phyloP scores from a whole-genome alignment of 306 rosid genomes.

The Morella rubra region DNA sequence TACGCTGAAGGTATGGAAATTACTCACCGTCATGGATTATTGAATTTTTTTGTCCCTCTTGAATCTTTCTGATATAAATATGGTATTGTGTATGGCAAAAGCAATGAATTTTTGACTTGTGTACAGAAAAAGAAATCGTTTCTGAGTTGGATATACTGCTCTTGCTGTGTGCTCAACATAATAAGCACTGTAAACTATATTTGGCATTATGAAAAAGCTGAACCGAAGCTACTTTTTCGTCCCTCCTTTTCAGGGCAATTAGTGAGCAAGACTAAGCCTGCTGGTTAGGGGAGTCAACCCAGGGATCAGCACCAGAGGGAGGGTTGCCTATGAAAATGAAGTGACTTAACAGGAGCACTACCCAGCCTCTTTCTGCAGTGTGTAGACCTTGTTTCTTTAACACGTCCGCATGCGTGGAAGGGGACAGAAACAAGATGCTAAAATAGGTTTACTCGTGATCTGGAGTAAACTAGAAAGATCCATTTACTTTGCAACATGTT shows the following conservation, averaged over 20 bases:
- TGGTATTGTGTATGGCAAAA: too few relatives aligned
- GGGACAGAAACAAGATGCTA: background rate
- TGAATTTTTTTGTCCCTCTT: background rate
- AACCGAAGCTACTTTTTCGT: background rate
- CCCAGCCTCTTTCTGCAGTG: background rate
- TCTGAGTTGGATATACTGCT: background rate
- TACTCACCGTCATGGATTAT: background rate
- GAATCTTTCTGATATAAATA: too few relatives aligned
- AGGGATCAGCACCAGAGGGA: too few relatives aligned
- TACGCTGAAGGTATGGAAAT: slow-evolving; percentile 29
- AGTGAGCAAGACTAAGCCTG: too few relatives aligned
- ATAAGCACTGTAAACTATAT: background rate
- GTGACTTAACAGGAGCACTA: background rate
- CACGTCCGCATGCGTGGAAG: background rate
- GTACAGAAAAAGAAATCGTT: too few relatives aligned
- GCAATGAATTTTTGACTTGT: background rate
- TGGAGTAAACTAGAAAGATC: background rate
- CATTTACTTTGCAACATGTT: background rate
- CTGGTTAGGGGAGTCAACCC: too few relatives aligned
- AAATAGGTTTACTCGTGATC: background rate
- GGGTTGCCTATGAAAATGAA: too few relatives aligned
- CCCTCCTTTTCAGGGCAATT: too few relatives aligned
- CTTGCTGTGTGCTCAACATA: background rate
- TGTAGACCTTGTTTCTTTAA: too few relatives aligned
- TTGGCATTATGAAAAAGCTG: background rate